Evolutionary conservation across 176 grass and related monocot genomes (phyloP).

Genomic region (Olyra latifolia): DNA sequence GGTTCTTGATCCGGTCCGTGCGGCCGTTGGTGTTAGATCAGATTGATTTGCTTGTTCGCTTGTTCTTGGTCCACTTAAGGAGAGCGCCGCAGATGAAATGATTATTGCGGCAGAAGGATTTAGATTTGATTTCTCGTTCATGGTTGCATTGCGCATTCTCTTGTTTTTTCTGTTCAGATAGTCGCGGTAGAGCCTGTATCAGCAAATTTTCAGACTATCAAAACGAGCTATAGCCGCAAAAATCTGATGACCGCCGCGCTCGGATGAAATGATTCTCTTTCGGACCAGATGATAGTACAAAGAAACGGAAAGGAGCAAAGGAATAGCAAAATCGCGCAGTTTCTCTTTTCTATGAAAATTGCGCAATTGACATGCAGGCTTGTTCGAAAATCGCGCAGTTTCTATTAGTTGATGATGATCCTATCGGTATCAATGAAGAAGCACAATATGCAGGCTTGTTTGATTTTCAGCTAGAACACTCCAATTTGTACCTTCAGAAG

Average conservation of each 20-base stretch:
- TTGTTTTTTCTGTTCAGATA: background rate
- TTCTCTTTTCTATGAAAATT: background rate
- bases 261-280: background rate
- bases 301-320: background rate
- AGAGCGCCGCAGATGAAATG: background rate
- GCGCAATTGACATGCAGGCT: no score
- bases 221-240: background rate
- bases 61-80: background rate
- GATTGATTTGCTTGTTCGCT: background rate
- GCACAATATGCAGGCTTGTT: no score
- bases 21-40: background rate
- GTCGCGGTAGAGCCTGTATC: background rate
- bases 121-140: background rate
- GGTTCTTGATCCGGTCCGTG: background rate
- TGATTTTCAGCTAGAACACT: no score
- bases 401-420: no score
- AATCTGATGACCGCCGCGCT: background rate
- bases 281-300: background rate
- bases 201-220: background rate
- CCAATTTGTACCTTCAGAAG: no score
- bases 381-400: no score
- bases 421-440: no score
- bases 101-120: background rate
- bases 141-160: background rate
- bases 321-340: background rate